Conservation (phyloP, 345 rosid species). For the Melaleuca alternifolia region DNA sequence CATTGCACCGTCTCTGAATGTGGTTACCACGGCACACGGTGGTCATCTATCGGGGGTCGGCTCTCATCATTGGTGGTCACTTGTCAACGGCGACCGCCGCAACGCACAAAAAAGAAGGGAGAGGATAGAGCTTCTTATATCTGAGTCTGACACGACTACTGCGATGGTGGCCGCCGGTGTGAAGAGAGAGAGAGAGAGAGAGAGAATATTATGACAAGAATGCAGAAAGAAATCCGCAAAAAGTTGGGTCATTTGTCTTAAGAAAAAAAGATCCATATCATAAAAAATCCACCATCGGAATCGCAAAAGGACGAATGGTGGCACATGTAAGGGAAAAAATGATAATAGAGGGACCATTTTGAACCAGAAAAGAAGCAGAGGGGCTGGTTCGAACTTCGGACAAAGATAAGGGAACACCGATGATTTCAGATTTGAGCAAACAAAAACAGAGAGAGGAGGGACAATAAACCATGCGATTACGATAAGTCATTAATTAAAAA, state of each 20-base stretch:
- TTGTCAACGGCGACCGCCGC: background rate
- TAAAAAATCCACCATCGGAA: background rate
- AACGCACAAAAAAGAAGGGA: background rate
- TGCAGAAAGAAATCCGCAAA: background rate
- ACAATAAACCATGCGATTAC: background rate
- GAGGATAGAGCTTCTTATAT: background rate
- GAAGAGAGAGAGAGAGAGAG: background rate
- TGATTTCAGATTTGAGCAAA: too few species aligned
- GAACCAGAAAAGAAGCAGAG: background rate
- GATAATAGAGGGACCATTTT: background rate
- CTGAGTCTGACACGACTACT: background rate
- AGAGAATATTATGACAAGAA: background rate
- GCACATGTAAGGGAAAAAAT: background rate
- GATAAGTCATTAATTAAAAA: background rate
- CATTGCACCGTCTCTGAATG: background rate
- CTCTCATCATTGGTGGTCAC: background rate
- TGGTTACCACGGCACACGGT: background rate
- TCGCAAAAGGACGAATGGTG: background rate
- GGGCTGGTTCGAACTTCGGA: too few species aligned
- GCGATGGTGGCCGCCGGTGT: background rate
- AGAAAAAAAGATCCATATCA: background rate
- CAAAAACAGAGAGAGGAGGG: too few species aligned
- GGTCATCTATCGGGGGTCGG: background rate
- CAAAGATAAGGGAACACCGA: background rate
- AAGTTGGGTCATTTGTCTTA: background rate